Base-by-base conservation (phyloP, 371 early-diverging fungal species). In the Mucor circinelloides region DNA sequence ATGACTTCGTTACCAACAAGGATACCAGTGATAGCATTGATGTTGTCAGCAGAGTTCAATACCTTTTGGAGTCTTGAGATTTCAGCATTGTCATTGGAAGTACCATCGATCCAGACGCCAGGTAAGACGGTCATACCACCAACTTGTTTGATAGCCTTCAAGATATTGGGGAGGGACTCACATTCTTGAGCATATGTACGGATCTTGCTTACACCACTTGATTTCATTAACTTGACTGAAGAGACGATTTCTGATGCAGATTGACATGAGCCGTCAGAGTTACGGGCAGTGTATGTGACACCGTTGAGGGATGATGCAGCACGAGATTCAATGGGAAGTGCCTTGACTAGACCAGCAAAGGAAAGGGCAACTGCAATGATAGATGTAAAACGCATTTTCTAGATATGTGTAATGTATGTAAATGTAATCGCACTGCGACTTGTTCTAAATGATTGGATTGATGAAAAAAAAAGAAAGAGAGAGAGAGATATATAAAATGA, bases 141-240 rank as follows among this genome's bases (percentile, higher is more conserved):
- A 8, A 38, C 30, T 13, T 60, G 25, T 6, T 71, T 52, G 48
- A 83, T 79, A 19, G 74, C 79, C 4, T 64, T 66, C 25, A 80
- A 59, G n/a, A 80, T 67, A 21, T 71, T 64, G n/a, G 77, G 61
- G 15, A 83, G 72, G 28, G 70, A 68, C 32, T 80, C 62, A 52
- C 83, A 83, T 60, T 80, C 83, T 77, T 80, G 81, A 21, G 83
- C 72, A 27, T 83, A 83, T 2, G 83, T 83, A 48, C 83, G 80
- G 34, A 83, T 73, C 55, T 69, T 68, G 34, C 34, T 48, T 21
- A 83, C 72, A 6, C 81, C 79, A 15, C 71, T 72, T 3, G 69
- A 27, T 21, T 75, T 75, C 73, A 83, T 79, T 13, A 61, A 46
- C 30, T 73, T 67, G 60, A 83, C 52, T 17, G 57, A 55, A 13